Conservation (phyloP, 2,329 filamentous ascomycete species). For the Drechslerella dactyloides region DNA sequence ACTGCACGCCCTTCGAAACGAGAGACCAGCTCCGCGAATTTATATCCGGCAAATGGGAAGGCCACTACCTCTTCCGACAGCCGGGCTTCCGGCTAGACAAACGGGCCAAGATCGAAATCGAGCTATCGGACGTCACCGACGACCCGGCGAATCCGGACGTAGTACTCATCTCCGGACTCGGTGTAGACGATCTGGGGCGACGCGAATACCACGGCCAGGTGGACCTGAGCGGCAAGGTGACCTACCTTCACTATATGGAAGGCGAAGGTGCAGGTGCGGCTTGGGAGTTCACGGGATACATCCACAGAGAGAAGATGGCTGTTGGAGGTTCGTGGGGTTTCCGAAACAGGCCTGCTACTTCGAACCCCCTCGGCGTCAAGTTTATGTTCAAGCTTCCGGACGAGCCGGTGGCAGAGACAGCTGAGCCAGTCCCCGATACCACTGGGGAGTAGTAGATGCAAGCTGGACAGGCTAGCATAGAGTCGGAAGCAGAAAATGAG, state of each 20-base stretch:
- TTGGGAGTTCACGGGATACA: not conserved
- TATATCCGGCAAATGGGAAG: not conserved
- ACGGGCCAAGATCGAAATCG: not conserved
- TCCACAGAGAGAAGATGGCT: not conserved
- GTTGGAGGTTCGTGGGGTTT: not conserved
- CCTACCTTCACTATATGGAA: slow-evolving; percentile 1
- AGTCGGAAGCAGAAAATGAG: too few species aligned
- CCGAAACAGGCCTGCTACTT: not conserved
- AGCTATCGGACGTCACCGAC: not conserved
- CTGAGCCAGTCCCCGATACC: too few species aligned
- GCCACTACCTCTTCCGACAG: not conserved
- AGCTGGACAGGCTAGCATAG: too few species aligned
- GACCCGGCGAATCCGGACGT: not conserved
- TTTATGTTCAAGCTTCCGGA: not conserved
- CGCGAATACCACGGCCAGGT: not conserved
- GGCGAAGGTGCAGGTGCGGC: not conserved
- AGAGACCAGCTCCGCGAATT: not conserved
- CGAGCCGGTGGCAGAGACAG: too few species aligned
- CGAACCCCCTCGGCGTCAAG: not conserved
- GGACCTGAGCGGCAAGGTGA: not conserved
- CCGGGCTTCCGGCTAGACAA: not conserved
- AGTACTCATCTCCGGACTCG: not conserved
- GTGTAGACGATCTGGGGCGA: not conserved
- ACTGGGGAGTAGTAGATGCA: too few species aligned
- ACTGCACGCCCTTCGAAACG: not conserved